A percentile compares a stretch with the other conserved stretches of the same genome.
phyloP scores from a whole-genome alignment of 208 protist genomes.

The Acanthamoeba triangularis region DNA sequence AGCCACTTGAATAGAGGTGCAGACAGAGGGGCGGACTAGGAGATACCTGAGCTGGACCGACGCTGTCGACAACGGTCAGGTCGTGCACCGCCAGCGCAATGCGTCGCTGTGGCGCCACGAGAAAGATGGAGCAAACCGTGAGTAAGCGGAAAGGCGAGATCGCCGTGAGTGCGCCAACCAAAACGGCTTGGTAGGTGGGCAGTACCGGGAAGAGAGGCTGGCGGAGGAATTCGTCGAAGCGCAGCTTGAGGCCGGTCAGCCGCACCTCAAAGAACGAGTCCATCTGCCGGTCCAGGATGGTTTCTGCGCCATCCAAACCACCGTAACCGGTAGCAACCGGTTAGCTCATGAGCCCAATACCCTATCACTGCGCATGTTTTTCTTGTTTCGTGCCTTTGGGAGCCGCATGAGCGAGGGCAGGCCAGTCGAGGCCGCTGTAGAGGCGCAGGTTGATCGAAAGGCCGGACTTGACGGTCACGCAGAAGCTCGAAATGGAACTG shows the following conservation, averaged over 20 bases:
- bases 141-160: background rate
- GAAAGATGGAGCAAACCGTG: background rate
- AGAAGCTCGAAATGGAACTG: background rate
- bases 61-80: background rate
- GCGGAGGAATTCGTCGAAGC: slow-evolving; percentile 7
- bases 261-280: background rate
- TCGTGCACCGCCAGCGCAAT: background rate
- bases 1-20: background rate
- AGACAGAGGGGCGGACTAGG: no score
- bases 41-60: background rate
- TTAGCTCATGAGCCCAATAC: background rate
- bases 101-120: background rate
- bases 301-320: background rate
- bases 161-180: background rate
- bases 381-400: background rate
- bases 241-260: background rate
- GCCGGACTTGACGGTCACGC: background rate
- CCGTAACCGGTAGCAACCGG: no score
- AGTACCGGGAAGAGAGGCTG: background rate
- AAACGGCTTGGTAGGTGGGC: background rate
- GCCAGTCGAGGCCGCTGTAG: background rate
- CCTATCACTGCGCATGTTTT: background rate
- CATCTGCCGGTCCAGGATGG: background rate
- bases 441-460: slow-evolving; percentile 6
- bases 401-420: background rate